A percentile compares a stretch with the other conserved stretches of the same genome.
phyloP scores from a whole-genome alignment of 2,329 filamentous ascomycete genomes.

The Alternaria triticimaculans region DNA sequence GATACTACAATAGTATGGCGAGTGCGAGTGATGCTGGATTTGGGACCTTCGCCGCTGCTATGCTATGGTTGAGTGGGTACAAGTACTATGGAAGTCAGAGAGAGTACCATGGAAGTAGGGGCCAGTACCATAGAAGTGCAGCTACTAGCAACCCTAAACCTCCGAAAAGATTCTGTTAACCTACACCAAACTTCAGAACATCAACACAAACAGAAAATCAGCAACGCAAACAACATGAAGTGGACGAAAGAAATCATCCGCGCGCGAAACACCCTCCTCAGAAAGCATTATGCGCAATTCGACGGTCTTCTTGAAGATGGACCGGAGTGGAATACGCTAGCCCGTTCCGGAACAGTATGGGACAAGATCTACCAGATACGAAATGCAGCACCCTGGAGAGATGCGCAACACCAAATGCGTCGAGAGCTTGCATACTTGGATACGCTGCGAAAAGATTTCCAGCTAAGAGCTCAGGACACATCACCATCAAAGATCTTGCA shows the following conservation, averaged over 20 bases:
- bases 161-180: neutral
- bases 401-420: neutral
- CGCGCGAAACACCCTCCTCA: neutral
- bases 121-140: neutral
- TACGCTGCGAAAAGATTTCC: neutral
- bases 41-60: neutral
- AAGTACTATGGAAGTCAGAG: neutral
- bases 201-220: neutral
- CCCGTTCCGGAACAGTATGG: neutral
- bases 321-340: neutral
- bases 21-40: neutral
- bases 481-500: neutral
- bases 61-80: neutral
- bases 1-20: neutral
- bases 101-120: neutral
- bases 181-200: neutral
- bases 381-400: neutral
- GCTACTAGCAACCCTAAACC: neutral
- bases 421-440: neutral
- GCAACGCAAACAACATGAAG: neutral
- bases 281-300: neutral
- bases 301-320: neutral
- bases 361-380: neutral
- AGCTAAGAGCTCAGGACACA: neutral
- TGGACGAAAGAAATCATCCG: neutral